phyloP scores from a whole-genome alignment of 129 eudicot genomes.

The Saposhnikovia divaricata region DNA sequence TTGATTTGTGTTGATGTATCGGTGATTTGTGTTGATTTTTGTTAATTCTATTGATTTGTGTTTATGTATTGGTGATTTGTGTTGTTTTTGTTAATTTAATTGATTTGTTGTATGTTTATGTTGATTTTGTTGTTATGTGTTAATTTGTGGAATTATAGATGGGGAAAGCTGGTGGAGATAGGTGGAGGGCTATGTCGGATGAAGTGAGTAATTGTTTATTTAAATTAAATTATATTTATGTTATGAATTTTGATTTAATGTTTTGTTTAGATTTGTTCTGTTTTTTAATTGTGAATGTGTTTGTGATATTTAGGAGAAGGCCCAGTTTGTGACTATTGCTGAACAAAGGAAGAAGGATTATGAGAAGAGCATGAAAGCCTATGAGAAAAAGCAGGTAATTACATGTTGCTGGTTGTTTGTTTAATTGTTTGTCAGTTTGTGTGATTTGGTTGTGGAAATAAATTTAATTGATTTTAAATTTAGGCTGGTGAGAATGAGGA shows the following conservation, averaged over 20 bases:
- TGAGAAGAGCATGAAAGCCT: conserved; percentile 37
- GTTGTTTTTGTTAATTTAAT: too few relatives aligned
- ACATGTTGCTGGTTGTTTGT: background rate
- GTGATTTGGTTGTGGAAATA: background rate
- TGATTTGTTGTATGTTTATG: background rate
- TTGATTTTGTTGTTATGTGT: background rate
- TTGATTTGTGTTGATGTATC: background rate
- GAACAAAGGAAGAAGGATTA: conserved; percentile 69
- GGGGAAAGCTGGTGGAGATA: conserved; percentile 81
- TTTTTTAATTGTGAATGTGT: background rate
- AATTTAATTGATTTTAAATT: background rate
- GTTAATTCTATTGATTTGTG: background rate
- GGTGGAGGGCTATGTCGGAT: conserved; percentile 59
- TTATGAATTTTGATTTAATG: background rate
- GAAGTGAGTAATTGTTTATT: conserved; percentile 29
- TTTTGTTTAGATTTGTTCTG: background rate
- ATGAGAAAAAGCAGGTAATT: conserved; percentile 50
- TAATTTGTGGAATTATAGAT: conserved; percentile 29
- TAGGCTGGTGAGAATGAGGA: conserved; percentile 15
- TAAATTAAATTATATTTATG: background rate
- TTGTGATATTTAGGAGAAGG: conserved; percentile 51
- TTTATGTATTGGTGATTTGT: background rate
- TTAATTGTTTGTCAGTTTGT: background rate
- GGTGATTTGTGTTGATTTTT: background rate
- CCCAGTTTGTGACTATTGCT: conserved; percentile 50